A percentile compares a stretch with the other conserved stretches of the same genome.
phyloP scores from a whole-genome alignment of 1,139 yeast species.

The Ogataea hybrid region DNA sequence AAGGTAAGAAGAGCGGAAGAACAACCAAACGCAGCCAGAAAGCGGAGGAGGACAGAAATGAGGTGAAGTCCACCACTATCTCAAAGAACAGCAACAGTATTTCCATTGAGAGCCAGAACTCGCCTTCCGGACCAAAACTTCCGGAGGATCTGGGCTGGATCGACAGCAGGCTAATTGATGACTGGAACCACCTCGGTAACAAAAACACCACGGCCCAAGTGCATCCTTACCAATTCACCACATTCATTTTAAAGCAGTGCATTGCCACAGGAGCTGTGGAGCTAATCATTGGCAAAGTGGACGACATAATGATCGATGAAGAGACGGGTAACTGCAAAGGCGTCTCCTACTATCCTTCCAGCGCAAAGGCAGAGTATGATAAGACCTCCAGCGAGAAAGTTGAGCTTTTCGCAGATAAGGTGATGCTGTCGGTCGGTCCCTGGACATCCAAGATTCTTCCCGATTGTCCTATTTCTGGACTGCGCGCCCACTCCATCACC shows the following conservation, averaged over 20 bases:
- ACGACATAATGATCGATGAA: constrained; percentile 58
- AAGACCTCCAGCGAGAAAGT: constrained; percentile 33
- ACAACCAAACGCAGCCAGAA: constrained; percentile 7
- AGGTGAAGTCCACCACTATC: constrained; percentile 32
- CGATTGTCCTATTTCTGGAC: constrained; percentile 88
- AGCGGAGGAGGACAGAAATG: constrained; percentile 8
- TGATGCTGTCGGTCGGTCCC: constrained; percentile 89
- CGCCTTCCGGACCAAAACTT: constrained; percentile 36
- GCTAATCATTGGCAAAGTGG: constrained; percentile 79
- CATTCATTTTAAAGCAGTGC: constrained; percentile 74
- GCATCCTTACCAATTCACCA: constrained; percentile 92
- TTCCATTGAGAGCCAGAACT: constrained; percentile 32
- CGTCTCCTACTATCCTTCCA: constrained; percentile 59
- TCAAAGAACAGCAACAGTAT: constrained; percentile 42
- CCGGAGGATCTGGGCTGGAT: constrained; percentile 87
- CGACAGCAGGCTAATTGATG: constrained; percentile 57
- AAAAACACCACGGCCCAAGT: constrained; percentile 93
- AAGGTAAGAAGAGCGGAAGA: constrained; percentile 2
- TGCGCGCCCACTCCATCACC: constrained; percentile 93
- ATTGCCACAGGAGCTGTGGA: constrained; percentile 84
- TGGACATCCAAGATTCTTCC: constrained; percentile 93
- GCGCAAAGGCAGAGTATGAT: constrained; percentile 39
- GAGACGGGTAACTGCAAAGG: constrained; percentile 69
- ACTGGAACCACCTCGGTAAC: constrained; percentile 82
- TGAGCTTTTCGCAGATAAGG: constrained; percentile 63